A percentile compares a stretch with the other conserved stretches of the same genome.
Conservation (phyloP, 768 basidiomycete species). For the Mycena maculata region DNA sequence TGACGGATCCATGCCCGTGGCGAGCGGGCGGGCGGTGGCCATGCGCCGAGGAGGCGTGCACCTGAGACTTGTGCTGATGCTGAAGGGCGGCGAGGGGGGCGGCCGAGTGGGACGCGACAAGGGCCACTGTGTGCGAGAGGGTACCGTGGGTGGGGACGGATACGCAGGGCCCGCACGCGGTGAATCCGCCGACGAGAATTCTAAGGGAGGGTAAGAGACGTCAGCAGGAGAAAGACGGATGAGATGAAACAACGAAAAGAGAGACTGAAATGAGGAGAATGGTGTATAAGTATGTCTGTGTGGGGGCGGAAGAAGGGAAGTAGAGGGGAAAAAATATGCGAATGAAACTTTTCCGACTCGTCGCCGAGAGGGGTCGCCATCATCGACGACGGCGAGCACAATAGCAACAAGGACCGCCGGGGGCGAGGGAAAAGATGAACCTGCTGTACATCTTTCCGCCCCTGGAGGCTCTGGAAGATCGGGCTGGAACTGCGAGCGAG, state of each 20-base stretch:
- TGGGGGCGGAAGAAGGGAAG: not conserved
- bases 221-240: not conserved
- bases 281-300: too few relatives aligned
- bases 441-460: slow-evolving; percentile 8
- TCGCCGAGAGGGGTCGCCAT: slow-evolving; percentile 1
- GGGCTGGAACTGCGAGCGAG: slow-evolving; percentile 13
- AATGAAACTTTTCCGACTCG: too few relatives aligned
- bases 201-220: not conserved
- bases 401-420: not conserved
- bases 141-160: too few relatives aligned
- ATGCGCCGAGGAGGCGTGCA: not conserved
- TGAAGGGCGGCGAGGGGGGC: too few relatives aligned
- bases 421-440: slow-evolving; percentile 8
- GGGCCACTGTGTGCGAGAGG: too few relatives aligned
- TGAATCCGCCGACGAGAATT: not conserved
- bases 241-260: not conserved
- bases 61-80: too few relatives aligned
- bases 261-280: not conserved
- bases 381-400: not conserved
- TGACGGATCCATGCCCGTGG: not conserved
- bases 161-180: too few relatives aligned
- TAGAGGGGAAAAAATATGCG: not conserved
- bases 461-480: slow-evolving; percentile 13
- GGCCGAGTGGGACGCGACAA: too few relatives aligned
- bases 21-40: not conserved